A percentile compares a stretch with the other conserved stretches of the same genome.
phyloP scores from a whole-genome alignment of 371 early-diverging fungal species.

The Saksenaea oblongispora region DNA sequence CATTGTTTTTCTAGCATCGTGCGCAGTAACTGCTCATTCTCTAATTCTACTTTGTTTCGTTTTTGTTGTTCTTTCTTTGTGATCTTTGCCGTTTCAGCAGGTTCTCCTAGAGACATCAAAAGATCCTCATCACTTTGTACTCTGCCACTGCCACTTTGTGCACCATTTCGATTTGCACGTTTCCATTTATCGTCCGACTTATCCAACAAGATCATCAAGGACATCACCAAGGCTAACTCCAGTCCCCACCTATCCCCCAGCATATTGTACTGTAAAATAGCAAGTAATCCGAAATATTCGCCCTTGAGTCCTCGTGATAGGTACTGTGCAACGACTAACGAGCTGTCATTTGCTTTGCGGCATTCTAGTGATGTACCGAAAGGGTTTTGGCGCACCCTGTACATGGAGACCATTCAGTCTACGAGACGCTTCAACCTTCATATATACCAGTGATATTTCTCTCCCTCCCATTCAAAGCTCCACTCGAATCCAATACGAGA shows the following conservation, averaged over 20 bases:
- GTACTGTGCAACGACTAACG: slow-evolving; percentile 29
- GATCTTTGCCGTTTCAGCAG: slow-evolving; percentile 2
- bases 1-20: slow-evolving; percentile 31
- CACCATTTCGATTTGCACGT: neutral
- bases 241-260: slow-evolving; percentile 25
- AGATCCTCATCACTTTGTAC: neutral
- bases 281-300: slow-evolving; percentile 47
- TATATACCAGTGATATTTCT: slow-evolving; percentile 42
- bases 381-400: slow-evolving; percentile 42
- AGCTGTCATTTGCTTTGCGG: slow-evolving; percentile 4
- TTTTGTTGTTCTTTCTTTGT: slow-evolving; percentile 28
- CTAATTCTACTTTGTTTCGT: slow-evolving; percentile 21
- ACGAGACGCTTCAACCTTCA: neutral
- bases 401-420: neutral
- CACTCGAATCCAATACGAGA: slow-evolving; percentile 46
- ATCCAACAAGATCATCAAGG: slow-evolving; percentile 44
- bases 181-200: slow-evolving; percentile 34
- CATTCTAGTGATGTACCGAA: slow-evolving; percentile 42
- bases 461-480: slow-evolving; percentile 47
- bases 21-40: slow-evolving; percentile 37
- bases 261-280: slow-evolving; percentile 42
- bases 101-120: neutral
- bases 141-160: slow-evolving; percentile 13
- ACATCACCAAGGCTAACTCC: slow-evolving; percentile 30
- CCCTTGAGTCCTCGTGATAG: slow-evolving; percentile 42